Base-by-base conservation (phyloP, 208 protist species). In the Porcisia hertigi region DNA sequence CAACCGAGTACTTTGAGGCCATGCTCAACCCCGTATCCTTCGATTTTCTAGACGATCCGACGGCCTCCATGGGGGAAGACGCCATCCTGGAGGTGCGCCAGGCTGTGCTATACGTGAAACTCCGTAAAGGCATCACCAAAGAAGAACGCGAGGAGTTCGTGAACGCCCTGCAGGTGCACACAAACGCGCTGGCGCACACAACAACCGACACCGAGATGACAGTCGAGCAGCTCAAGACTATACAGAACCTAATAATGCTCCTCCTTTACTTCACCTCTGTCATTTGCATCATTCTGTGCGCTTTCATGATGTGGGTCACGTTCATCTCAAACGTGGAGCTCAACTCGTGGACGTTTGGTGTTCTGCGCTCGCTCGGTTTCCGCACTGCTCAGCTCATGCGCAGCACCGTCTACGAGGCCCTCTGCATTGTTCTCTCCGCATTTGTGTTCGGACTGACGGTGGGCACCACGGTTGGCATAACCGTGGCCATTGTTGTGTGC, bases 281-380 rank as follows among this genome's bases (percentile, higher is more conserved):
- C 36, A 88, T 99, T 14, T 92, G 94, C 59, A 86, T 98, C 20
- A 79, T 94, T 7, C 75, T 99, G 5, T 98, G 96, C 71, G 97
- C 98, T 71, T 98, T 99, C 80, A 95, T 99, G 78, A 85, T 99
- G 65, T 98, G 96, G 94, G 77, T 98, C 14, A 98, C 95, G 0
- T 99, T 99, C 85, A 92, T 91, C 43, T 81, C 96, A 0, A 99
- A 99, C 72, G 97, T 99, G 60, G 87, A 90, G 69, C 92, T 99
- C 53, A 98, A 99, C 77, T 76, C 84, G 49, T 99, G 97, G 94
- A 89, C 98, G 39, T 97, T 98, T 84, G 98, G 96, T 65, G 95
- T 99, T 8, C 83, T 99, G 5, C 82, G 97, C 57, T 88, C 97
- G 18, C 72, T 99, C 53, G 98, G 98, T 57, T 94, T 99, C 49